A percentile compares a stretch with the other conserved stretches of the same genome.
Conservation (phyloP, 2,329 filamentous ascomycete genomes). For the Tolypocladium pustulatum region DNA sequence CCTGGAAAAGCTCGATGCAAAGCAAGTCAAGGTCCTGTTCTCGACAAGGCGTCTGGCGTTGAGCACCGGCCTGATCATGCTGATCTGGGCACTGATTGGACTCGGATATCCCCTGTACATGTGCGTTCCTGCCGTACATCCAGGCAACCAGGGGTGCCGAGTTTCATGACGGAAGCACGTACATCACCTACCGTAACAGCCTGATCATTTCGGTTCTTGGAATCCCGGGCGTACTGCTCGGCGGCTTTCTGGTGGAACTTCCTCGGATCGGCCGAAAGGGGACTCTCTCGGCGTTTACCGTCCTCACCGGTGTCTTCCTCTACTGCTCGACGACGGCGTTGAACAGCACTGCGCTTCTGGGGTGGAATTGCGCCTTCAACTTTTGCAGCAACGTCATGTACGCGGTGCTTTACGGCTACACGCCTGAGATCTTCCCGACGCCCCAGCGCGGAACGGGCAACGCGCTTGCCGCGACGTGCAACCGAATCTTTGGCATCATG, state of each 20-base stretch:
- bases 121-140: constrained; percentile 68
- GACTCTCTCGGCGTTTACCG: constrained; percentile 53
- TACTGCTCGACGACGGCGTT: constrained; percentile 60
- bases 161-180: constrained; percentile 64
- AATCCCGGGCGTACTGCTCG: constrained; percentile 62
- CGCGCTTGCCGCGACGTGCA: constrained; percentile 62
- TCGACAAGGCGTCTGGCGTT: constrained; percentile 51
- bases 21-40: constrained; percentile 58
- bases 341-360: constrained; percentile 53
- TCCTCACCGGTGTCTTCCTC: constrained; percentile 61
- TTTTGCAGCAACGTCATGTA: constrained; percentile 73
- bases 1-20: constrained; percentile 51
- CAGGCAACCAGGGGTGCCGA: constrained; percentile 56
- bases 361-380: constrained; percentile 71
- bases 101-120: constrained; percentile 69
- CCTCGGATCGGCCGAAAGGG: constrained; percentile 62
- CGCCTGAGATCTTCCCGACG: constrained; percentile 68
- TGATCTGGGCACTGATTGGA: constrained; percentile 67
- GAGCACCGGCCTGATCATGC: constrained; percentile 58
- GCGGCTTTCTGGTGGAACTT: constrained; percentile 59
- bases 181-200: constrained; percentile 67
- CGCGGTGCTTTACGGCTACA: constrained; percentile 67
- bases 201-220: constrained; percentile 62
- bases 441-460: constrained; percentile 72
- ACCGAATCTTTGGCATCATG: constrained; percentile 72